phyloP scores from a whole-genome alignment of 2,329 filamentous ascomycete species.

The Nemania diffusa region DNA sequence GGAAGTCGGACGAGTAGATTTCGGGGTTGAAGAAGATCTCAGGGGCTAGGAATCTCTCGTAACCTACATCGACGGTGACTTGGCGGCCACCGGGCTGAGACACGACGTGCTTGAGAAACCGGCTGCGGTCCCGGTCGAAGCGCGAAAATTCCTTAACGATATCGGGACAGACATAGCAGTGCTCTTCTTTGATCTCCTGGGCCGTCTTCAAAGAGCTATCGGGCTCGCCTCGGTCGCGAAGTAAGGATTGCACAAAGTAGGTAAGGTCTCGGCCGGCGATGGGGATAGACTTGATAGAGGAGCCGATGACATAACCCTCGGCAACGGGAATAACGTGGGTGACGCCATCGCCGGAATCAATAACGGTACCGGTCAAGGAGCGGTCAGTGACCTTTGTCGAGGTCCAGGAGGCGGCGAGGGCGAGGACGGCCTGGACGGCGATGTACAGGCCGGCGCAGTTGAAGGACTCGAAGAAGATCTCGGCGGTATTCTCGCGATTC shows the following conservation, averaged over 20 bases:
- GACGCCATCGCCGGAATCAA: conserved; percentile 98
- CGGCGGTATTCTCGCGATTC: conserved; percentile 98
- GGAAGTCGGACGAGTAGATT: conserved; percentile 98
- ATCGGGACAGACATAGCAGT: conserved; percentile 98
- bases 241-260: conserved; percentile 96
- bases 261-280: conserved; percentile 98
- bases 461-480: conserved; percentile 99
- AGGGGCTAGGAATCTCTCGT: conserved; percentile 96
- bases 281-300: conserved; percentile 98
- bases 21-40: conserved; percentile 99
- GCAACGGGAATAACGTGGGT: conserved; percentile 99
- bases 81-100: conserved; percentile 86
- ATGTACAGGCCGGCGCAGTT: conserved; percentile 99
- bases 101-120: conserved; percentile 91
- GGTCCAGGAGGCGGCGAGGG: conserved; percentile 97
- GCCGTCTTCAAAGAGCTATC: conserved; percentile 98
- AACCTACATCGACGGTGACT: conserved; percentile 90
- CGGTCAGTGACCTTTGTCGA: conserved; percentile 97
- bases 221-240: conserved; percentile 94
- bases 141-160: conserved; percentile 98
- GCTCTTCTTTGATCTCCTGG: conserved; percentile 98
- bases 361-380: conserved; percentile 95
- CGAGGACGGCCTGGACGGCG: conserved; percentile 95
- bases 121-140: conserved; percentile 91
- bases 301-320: conserved; percentile 98